phyloP scores from a whole-genome alignment of 2,329 filamentous ascomycete species.

The Cryphonectria radicalis region DNA sequence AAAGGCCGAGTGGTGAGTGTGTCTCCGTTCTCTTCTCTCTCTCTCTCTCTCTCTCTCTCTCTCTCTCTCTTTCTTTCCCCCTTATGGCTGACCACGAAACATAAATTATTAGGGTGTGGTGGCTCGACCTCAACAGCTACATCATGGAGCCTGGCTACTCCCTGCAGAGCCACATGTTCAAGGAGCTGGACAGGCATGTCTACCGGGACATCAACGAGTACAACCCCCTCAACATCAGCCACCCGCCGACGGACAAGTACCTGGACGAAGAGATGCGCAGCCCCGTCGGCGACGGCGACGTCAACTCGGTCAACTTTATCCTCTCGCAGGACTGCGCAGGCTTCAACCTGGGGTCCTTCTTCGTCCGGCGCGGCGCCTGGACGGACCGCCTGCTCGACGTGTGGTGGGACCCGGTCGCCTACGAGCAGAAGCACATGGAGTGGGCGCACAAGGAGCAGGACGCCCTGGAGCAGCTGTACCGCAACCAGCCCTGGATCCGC shows the following conservation, averaged over 20 bases:
- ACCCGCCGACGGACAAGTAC: slow-evolving; percentile 75
- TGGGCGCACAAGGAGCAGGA: slow-evolving; percentile 99
- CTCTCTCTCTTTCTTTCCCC: background rate
- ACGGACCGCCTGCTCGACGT: slow-evolving; percentile 89
- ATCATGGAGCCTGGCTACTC: slow-evolving; percentile 96
- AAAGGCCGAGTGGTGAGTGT: slow-evolving; percentile 86
- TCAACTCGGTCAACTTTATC: slow-evolving; percentile 82
- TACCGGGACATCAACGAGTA: slow-evolving; percentile 97
- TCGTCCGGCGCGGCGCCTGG: slow-evolving; percentile 83
- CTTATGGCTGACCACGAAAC: background rate
- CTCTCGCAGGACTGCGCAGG: slow-evolving; percentile 92
- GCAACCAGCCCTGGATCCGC: slow-evolving; percentile 88
- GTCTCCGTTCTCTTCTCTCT: background rate
- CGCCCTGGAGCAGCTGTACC: slow-evolving; percentile 89
- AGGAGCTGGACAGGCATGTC: slow-evolving; percentile 71
- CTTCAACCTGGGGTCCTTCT: slow-evolving; percentile 97
- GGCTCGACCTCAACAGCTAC: slow-evolving; percentile 96
- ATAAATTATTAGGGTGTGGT: slow-evolving; percentile 86
- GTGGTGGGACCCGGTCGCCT: slow-evolving; percentile 98
- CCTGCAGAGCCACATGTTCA: slow-evolving; percentile 88
- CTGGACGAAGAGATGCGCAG: slow-evolving; percentile 78
- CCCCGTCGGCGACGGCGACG: slow-evolving; percentile 74
- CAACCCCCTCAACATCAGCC: slow-evolving; percentile 92
- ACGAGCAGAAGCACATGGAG: slow-evolving; percentile 98
- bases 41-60: slow-evolving; percentile 32